These are phyloP conservation scores for Forsythia suspensa DNA, from an alignment of 257 asterid species.

Conservation along the genomic window DNA sequence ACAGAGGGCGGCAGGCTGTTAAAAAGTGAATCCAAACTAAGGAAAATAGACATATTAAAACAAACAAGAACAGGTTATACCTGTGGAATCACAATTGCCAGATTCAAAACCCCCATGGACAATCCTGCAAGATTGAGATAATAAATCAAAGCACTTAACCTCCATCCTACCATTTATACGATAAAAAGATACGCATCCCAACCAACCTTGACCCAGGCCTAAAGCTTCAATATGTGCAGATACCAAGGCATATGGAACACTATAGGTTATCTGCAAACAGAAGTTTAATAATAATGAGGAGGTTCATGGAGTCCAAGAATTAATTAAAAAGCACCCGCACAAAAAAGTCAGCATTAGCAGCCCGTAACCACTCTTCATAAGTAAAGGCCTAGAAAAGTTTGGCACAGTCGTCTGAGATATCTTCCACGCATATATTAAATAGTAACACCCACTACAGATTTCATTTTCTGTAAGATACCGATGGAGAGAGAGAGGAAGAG, in stretches of 20 bases:
- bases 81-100: slow-evolving; percentile 90
- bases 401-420: background rate
- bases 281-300: background rate
- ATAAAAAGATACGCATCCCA: slow-evolving; percentile 19
- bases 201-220: slow-evolving; percentile 90
- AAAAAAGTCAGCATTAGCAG: background rate
- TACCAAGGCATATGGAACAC: slow-evolving; percentile 91
- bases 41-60: background rate
- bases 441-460: background rate
- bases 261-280: slow-evolving; percentile 70
- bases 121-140: slow-evolving; percentile 56
- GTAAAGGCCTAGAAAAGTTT: background rate
- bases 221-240: slow-evolving; percentile 72
- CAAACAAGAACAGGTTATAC: slow-evolving; percentile 32
- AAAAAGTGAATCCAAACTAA: background rate
- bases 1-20: background rate
- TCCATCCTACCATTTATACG: background rate
- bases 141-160: slow-evolving; percentile 25
- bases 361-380: background rate
- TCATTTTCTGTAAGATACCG: background rate
- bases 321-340: background rate
- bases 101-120: slow-evolving; percentile 85
- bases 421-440: background rate
- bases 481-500: background rate
- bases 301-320: background rate